phyloP scores from a whole-genome alignment of 805 yeast genomes.

The Metschnikowia cubensis region DNA sequence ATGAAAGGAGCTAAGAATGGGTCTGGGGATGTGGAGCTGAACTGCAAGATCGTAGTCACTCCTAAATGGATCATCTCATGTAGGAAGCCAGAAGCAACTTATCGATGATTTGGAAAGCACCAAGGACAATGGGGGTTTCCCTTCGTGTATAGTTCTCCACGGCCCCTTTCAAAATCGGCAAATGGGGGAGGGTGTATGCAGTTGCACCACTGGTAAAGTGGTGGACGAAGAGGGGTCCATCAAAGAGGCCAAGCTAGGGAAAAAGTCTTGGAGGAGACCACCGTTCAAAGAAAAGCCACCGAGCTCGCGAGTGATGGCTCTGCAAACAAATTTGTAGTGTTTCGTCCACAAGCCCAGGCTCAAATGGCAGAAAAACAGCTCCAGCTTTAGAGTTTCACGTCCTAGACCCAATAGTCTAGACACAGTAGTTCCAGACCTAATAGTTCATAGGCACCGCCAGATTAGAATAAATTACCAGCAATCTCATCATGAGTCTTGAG shows the following conservation, averaged over 20 bases:
- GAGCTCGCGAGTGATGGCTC: conserved; percentile 15
- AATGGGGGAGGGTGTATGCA: conserved; percentile 17
- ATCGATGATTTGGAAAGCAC: conserved; percentile 40
- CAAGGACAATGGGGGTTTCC: conserved; percentile 23
- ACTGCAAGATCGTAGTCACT: conserved; percentile 28
- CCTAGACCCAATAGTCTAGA: too few species aligned
- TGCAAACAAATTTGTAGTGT: conserved; percentile 22
- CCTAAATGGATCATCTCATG: conserved; percentile 39
- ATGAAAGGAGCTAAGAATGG: conserved; percentile 13
- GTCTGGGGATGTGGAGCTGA: conserved; percentile 38
- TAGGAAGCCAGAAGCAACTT: conserved; percentile 38
- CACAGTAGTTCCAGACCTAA: too few species aligned
- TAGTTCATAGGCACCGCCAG: too few species aligned
- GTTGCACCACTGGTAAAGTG: conserved; percentile 18
- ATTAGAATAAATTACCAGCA: too few species aligned
- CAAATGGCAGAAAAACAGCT: conserved; percentile 30
- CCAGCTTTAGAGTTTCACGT: conserved; percentile 14
- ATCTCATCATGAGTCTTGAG: too few species aligned
- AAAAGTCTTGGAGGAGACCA: conserved; percentile 21
- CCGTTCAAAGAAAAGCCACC: conserved; percentile 13
- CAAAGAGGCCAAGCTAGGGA: conserved; percentile 17
- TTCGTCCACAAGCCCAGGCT: conserved; percentile 25
- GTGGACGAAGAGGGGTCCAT: conserved; percentile 21
- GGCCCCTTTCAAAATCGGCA: conserved; percentile 17
- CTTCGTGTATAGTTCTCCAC: conserved; percentile 16